Evolutionary conservation across 1,139 yeast genomes (phyloP).

Genomic region (Suhomyces choctaworum): DNA sequence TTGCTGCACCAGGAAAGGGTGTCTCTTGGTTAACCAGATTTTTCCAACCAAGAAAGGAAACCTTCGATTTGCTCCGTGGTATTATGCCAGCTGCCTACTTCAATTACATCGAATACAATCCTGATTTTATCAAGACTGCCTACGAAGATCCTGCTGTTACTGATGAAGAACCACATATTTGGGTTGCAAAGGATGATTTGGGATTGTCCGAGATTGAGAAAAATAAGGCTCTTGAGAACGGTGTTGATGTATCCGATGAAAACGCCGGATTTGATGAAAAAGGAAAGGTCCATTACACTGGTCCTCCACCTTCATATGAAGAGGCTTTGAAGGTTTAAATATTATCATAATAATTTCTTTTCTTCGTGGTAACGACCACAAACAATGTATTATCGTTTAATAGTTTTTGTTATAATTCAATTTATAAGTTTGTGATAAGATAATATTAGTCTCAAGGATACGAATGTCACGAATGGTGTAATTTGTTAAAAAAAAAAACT

Average conservation of each 20-base stretch:
- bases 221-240: slow-evolving; percentile 53
- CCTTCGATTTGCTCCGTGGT: slow-evolving; percentile 40
- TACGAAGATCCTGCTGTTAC: slow-evolving; percentile 65
- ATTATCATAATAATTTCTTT: background rate
- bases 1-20: slow-evolving; percentile 16
- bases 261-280: slow-evolving; percentile 58
- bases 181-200: slow-evolving; percentile 70
- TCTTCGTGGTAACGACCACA: background rate
- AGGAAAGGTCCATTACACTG: slow-evolving; percentile 53
- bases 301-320: slow-evolving; percentile 63
- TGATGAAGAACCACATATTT: slow-evolving; percentile 62
- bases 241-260: slow-evolving; percentile 59
- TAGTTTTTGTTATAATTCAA: too few relatives aligned
- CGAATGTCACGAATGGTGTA: too few relatives aligned
- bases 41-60: slow-evolving; percentile 41
- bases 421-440: too few relatives aligned
- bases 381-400: too few relatives aligned
- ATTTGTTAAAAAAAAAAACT: too few relatives aligned
- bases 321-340: slow-evolving; percentile 41
- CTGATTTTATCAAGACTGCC: slow-evolving; percentile 50
- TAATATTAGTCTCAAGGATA: too few relatives aligned
- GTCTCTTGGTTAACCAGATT: slow-evolving; percentile 38
- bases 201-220: slow-evolving; percentile 67
- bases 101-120: slow-evolving; percentile 46
- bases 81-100: slow-evolving; percentile 42